Evolutionary conservation across 805 yeast species (phyloP).

Genomic region (Spathaspora girioi): DNA sequence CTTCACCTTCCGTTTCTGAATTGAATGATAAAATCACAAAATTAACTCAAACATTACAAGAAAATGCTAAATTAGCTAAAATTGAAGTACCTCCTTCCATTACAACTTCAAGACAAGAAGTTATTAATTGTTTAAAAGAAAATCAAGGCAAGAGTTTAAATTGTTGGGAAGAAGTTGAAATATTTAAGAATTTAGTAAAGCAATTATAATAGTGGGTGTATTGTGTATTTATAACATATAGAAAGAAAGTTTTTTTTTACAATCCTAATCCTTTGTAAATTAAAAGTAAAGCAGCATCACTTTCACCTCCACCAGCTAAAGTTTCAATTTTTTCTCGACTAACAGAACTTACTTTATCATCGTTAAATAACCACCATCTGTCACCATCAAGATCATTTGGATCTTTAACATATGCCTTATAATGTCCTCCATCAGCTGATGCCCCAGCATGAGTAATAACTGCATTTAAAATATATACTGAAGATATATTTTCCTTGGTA

Average conservation of each 20-base stretch:
- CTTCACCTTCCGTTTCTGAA: slow-evolving; percentile 24
- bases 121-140: slow-evolving; percentile 58
- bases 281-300: slow-evolving; percentile 89
- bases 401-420: slow-evolving; percentile 84
- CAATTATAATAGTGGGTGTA: slow-evolving; percentile 31
- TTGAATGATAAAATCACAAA: slow-evolving; percentile 40
- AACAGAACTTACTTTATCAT: slow-evolving; percentile 80
- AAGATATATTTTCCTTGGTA: slow-evolving; percentile 78
- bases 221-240: background rate
- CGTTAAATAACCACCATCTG: slow-evolving; percentile 93
- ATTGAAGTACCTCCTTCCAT: slow-evolving; percentile 37
- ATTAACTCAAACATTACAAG: slow-evolving; percentile 31
- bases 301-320: slow-evolving; percentile 96
- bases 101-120: slow-evolving; percentile 43
- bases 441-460: slow-evolving; percentile 93
- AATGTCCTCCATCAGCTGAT: slow-evolving; percentile 96
- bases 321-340: slow-evolving; percentile 76
- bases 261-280: slow-evolving; percentile 81
- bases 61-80: slow-evolving; percentile 29
- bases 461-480: slow-evolving; percentile 78
- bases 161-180: slow-evolving; percentile 78
- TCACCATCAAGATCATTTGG: slow-evolving; percentile 59
- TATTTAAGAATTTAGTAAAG: slow-evolving; percentile 58
- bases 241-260: slow-evolving; percentile 6
- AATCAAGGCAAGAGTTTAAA: slow-evolving; percentile 65